phyloP scores from a whole-genome alignment of 2,329 filamentous ascomycete genomes.

The Penicillium sp. region DNA sequence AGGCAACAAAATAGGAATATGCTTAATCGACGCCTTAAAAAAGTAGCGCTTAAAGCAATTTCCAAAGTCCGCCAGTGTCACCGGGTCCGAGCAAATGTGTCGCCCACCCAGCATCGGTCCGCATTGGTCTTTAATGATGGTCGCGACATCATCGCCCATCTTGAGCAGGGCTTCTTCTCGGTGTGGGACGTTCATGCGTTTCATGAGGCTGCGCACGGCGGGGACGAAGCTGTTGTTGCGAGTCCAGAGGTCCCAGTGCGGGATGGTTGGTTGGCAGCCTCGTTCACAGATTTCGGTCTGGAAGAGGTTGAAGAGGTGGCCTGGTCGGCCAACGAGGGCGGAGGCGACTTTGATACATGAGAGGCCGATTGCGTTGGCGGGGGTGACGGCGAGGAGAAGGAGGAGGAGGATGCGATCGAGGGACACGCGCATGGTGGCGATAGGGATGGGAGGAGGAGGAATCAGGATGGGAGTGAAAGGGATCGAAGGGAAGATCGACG shows the following conservation, averaged over 20 bases:
- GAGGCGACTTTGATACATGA: conserved; percentile 88
- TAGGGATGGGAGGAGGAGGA: conserved; percentile 22
- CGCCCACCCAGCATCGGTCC: conserved; percentile 37
- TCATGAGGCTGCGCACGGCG: conserved; percentile 42
- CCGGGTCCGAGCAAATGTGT: conserved; percentile 42
- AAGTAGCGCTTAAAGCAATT: conserved; percentile 45
- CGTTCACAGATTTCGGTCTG: conserved; percentile 43
- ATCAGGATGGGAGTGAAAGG: conserved; percentile 16
- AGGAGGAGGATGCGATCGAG: conserved; percentile 28
- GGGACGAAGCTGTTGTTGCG: conserved; percentile 45
- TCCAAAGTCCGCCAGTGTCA: conserved; percentile 41
- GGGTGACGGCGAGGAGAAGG: conserved; percentile 26
- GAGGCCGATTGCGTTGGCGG: conserved; percentile 53
- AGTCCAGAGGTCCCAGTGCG: conserved; percentile 47
- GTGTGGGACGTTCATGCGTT: conserved; percentile 38
- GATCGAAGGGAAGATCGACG: not conserved
- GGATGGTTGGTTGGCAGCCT: conserved; percentile 43
- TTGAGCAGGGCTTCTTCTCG: conserved; percentile 40
- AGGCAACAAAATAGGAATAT: conserved; percentile 38
- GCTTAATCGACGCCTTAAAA: conserved; percentile 38
- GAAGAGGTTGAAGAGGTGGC: conserved; percentile 41
- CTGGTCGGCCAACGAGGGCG: conserved; percentile 53
- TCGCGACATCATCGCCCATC: conserved; percentile 44
- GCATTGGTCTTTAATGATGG: conserved; percentile 41
- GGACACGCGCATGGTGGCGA: conserved; percentile 31